phyloP scores from a whole-genome alignment of 495 filamentous ascomycete genomes.

The Margaritispora aquatica region DNA sequence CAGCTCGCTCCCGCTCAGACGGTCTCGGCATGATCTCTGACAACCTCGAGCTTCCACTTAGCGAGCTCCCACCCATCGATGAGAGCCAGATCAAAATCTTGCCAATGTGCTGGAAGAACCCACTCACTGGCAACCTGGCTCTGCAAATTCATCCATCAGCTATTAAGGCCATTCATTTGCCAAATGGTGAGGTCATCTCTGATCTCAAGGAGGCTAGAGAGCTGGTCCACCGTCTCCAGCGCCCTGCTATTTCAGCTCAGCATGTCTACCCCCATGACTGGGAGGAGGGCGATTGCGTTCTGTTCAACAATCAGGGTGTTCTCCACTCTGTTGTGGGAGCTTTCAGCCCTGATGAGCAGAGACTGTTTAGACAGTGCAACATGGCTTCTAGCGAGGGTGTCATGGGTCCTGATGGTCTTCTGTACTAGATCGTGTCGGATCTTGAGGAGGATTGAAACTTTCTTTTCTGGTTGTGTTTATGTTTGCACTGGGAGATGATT shows the following conservation, averaged over 20 bases:
- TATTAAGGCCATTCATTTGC: conserved; percentile 54
- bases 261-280: conserved; percentile 70
- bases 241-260: conserved; percentile 61
- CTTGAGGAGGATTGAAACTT: not conserved
- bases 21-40: conserved; percentile 63
- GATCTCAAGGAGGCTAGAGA: conserved; percentile 59
- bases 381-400: conserved; percentile 54
- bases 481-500: not conserved
- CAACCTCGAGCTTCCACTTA: conserved; percentile 45
- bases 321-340: conserved; percentile 68
- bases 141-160: conserved; percentile 66
- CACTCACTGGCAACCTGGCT: conserved; percentile 58
- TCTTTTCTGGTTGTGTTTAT: not conserved
- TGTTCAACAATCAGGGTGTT: conserved; percentile 69
- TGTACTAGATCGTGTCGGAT: conserved; percentile 10
- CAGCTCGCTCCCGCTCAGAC: conserved; percentile 54
- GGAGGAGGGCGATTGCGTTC: conserved; percentile 64
- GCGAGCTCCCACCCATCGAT: conserved; percentile 56
- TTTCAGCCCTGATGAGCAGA: conserved; percentile 62
- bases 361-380: conserved; percentile 72
- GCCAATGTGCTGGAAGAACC: conserved; percentile 69
- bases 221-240: conserved; percentile 59
- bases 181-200: conserved; percentile 57
- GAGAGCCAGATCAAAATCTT: conserved; percentile 58
- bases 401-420: conserved; percentile 34